These are phyloP conservation scores for Gigaspora rosea DNA, from an alignment of 192 early-diverging fungal genomes.

Conservation along the genomic window DNA sequence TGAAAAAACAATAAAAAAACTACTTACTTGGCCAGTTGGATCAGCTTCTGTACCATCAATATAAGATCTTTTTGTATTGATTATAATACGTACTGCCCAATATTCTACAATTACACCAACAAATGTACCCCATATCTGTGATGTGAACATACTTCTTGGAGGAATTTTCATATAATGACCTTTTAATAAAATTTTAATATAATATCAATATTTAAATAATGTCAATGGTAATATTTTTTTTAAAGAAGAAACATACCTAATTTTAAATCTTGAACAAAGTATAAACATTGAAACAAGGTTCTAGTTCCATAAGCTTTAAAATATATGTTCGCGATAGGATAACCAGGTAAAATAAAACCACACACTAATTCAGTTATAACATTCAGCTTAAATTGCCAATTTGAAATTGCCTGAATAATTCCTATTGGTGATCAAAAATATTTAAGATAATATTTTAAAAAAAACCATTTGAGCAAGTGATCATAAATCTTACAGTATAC, in stretches of 20 bases:
- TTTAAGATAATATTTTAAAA: background rate
- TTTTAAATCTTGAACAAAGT: slow-evolving; percentile 72
- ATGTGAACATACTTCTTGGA: slow-evolving; percentile 62
- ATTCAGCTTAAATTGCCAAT: slow-evolving; percentile 52
- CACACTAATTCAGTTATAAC: slow-evolving; percentile 63
- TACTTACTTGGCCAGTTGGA: slow-evolving; percentile 13
- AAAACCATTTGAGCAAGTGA: no score
- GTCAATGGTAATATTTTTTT: no score
- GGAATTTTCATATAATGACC: slow-evolving; percentile 66
- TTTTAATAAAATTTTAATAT: background rate
- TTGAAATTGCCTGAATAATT: slow-evolving; percentile 55
- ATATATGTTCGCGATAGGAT: slow-evolving; percentile 52
- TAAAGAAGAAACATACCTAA: slow-evolving; percentile 41
- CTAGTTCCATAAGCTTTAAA: slow-evolving; percentile 62
- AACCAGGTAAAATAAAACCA: slow-evolving; percentile 55
- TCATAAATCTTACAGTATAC: slow-evolving; percentile 3
- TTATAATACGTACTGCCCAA: slow-evolving; percentile 31
- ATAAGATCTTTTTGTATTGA: slow-evolving; percentile 8
- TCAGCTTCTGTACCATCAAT: background rate
- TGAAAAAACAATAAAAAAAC: background rate
- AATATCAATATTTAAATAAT: background rate
- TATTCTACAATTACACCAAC: slow-evolving; percentile 43
- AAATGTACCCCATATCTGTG: slow-evolving; percentile 59
- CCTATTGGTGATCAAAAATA: background rate
- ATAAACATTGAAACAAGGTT: slow-evolving; percentile 72